These are phyloP conservation scores for Russula abietina DNA, from an alignment of 768 basidiomycete genomes.

Conservation along the genomic window DNA sequence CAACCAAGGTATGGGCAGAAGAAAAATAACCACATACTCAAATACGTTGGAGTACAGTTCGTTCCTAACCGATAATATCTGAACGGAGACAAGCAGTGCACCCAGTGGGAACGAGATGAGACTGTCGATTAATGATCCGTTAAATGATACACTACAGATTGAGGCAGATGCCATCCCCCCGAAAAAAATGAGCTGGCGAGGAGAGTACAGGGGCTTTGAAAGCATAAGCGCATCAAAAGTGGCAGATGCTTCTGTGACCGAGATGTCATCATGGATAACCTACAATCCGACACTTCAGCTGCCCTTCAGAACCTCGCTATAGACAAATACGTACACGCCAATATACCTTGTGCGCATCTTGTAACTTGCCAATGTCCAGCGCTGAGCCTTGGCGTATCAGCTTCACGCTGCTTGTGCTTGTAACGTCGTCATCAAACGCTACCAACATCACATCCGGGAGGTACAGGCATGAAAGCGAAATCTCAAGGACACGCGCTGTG, in stretches of 20 bases:
- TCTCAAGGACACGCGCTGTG: constrained; percentile 71
- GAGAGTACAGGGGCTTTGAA: constrained; percentile 51
- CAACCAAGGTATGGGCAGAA: constrained; percentile 7
- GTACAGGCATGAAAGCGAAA: constrained; percentile 69
- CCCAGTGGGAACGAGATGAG: constrained; percentile 71
- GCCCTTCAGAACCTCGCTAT: background rate
- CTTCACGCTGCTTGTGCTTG: constrained; percentile 77
- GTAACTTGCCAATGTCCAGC: constrained; percentile 72
- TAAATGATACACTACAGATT: constrained; percentile 69
- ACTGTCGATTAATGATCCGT: constrained; percentile 72
- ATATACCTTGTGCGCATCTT: constrained; percentile 63
- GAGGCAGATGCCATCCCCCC: constrained; percentile 73
- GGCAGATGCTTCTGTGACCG: constrained; percentile 64
- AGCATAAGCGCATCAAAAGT: constrained; percentile 72
- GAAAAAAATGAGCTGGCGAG: constrained; percentile 57
- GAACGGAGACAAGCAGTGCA: constrained; percentile 63
- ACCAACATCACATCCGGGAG: constrained; percentile 71
- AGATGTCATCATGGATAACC: constrained; percentile 80
- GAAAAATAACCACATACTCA: constrained; percentile 40
- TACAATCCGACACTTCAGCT: constrained; percentile 27
- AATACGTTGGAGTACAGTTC: constrained; percentile 79
- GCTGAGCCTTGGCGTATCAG: constrained; percentile 67
- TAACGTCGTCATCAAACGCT: constrained; percentile 73
- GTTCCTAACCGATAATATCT: constrained; percentile 64
- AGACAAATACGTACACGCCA: constrained; percentile 48